These are phyloP conservation scores for Amanita muscaria DNA, from an alignment of 768 basidiomycete genomes.

Conservation along the genomic window DNA sequence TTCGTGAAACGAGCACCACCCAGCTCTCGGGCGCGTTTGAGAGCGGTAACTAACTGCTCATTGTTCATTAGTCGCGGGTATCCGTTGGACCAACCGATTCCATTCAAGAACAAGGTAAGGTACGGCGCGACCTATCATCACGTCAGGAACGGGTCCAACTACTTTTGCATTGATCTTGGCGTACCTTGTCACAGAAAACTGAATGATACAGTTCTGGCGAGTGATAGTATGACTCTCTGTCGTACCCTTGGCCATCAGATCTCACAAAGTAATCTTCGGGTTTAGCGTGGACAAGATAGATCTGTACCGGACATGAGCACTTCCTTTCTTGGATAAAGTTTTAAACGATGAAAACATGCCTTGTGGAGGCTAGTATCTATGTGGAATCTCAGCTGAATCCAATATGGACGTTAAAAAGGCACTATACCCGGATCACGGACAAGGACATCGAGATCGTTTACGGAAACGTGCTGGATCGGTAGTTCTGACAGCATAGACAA, in stretches of 20 bases:
- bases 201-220: slow-evolving; percentile 59
- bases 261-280: slow-evolving; percentile 63
- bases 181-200: slow-evolving; percentile 59
- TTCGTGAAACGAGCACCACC: slow-evolving; percentile 54
- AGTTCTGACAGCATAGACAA: slow-evolving; percentile 65
- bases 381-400: slow-evolving; percentile 1
- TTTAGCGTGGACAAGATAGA: slow-evolving; percentile 68
- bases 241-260: slow-evolving; percentile 47
- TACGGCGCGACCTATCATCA: slow-evolving; percentile 69
- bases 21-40: slow-evolving; percentile 38
- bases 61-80: slow-evolving; percentile 78
- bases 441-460: slow-evolving; percentile 48
- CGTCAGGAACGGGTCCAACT: neutral
- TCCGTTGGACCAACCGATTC: slow-evolving; percentile 71
- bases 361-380: slow-evolving; percentile 50
- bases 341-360: slow-evolving; percentile 23
- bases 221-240: slow-evolving; percentile 65
- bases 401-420: neutral
- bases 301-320: slow-evolving; percentile 25
- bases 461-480: slow-evolving; percentile 49
- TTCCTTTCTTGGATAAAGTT: neutral
- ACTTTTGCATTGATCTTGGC: neutral
- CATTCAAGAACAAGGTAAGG: slow-evolving; percentile 78
- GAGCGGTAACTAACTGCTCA: slow-evolving; percentile 43
- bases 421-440: slow-evolving; percentile 40